Conservation (phyloP, 441 rosid genomes). For the Pelargonium australe region DNA sequence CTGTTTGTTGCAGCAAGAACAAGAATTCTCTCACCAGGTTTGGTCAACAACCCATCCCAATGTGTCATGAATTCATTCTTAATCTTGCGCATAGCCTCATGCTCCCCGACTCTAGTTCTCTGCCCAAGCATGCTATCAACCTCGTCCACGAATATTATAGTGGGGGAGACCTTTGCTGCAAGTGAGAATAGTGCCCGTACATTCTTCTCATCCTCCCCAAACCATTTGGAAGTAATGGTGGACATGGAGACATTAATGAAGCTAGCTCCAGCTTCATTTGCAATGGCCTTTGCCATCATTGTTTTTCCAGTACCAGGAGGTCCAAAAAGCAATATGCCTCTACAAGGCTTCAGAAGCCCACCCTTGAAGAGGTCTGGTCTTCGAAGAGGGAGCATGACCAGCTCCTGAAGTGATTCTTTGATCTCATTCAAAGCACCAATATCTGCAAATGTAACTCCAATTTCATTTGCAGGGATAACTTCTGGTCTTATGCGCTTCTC, state of each 20-base stretch:
- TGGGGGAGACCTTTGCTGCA: constrained; percentile 92
- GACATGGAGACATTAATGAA: constrained; percentile 98
- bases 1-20: constrained; percentile 99
- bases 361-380: constrained; percentile 97
- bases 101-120: constrained; percentile 91
- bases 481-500: constrained; percentile 97
- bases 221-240: constrained; percentile 98
- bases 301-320: constrained; percentile 99
- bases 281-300: constrained; percentile 97
- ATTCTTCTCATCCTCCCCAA: constrained; percentile 96
- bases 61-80: constrained; percentile 97
- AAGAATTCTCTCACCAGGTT: constrained; percentile 66
- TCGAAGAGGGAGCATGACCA: constrained; percentile 96
- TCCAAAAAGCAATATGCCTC: constrained; percentile 93
- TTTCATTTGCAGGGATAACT: constrained; percentile 88
- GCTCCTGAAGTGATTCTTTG: constrained; percentile 94
- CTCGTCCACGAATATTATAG: constrained; percentile 93
- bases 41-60: constrained; percentile 95
- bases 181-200: constrained; percentile 85
- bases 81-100: constrained; percentile 96
- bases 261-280: constrained; percentile 98
- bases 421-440: constrained; percentile 83
- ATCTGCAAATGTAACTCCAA: constrained; percentile 92
- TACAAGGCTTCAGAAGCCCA: constrained; percentile 92
- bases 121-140: constrained; percentile 99